phyloP scores from a whole-genome alignment of 2,329 filamentous ascomycete genomes.

The Balansia obtecta region DNA sequence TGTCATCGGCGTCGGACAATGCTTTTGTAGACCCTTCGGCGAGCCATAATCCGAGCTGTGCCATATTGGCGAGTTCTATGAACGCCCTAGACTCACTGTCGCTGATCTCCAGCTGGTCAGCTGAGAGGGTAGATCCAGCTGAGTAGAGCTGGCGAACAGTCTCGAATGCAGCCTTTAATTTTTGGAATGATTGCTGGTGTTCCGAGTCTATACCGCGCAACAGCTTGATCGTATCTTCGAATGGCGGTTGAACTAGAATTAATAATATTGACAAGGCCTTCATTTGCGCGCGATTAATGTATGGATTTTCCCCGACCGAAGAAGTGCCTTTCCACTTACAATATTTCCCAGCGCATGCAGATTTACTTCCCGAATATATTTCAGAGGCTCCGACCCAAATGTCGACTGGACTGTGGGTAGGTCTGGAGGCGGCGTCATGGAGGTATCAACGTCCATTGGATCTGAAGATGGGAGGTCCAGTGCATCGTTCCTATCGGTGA shows the following conservation, averaged over 20 bases:
- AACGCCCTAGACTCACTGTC: conserved; percentile 21
- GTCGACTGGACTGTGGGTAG: conserved; percentile 15
- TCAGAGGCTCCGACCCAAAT: conserved; percentile 24
- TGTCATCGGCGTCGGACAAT: conserved; percentile 29
- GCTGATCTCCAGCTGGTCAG: conserved; percentile 21
- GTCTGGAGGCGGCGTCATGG: conserved; percentile 15
- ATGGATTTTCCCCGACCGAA: background rate
- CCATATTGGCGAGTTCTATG: conserved; percentile 36
- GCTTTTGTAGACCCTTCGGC: conserved; percentile 25
- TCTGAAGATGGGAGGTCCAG: conserved; percentile 14
- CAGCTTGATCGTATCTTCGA: conserved; percentile 22
- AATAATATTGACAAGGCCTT: conserved; percentile 27
- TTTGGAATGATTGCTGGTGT: conserved; percentile 19
- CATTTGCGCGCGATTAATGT: background rate
- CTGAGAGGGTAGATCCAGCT: conserved; percentile 18
- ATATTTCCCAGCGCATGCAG: conserved; percentile 27
- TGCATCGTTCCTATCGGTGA: conserved; percentile 14
- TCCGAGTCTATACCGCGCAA: conserved; percentile 22
- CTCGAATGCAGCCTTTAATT: conserved; percentile 20
- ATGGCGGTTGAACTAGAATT: conserved; percentile 23
- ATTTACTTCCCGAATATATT: conserved; percentile 25
- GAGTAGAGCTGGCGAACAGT: conserved; percentile 23
- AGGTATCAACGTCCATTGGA: conserved; percentile 22
- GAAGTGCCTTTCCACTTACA: conserved; percentile 18
- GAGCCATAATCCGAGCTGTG: conserved; percentile 30